Evolutionary conservation across 1,139 yeast genomes (phyloP), one percentile per base, ranked within the genome.

Genomic region (Suhomyces ambrosiae): DNA sequence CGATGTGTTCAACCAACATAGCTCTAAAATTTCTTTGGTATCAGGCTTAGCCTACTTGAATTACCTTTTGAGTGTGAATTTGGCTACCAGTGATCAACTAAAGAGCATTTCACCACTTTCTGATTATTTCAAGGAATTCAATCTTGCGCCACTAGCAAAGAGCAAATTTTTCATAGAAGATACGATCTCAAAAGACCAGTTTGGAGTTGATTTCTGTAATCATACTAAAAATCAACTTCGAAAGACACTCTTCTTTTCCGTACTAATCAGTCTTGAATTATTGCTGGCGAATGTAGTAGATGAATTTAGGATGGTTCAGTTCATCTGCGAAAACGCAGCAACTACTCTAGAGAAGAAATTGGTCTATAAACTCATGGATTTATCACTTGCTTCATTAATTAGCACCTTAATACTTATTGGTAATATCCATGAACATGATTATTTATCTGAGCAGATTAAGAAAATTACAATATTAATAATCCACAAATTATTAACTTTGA

Each of bases 91-190:
- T 8, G 41, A 33, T 17, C 39, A 40, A 25, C 34, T 38, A 3
- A 43, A 40, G 12, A 35, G 34, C 1, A 35, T 60, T 13, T 32
- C 37, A 8, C 37, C 49, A 0, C 42, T 57, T 6, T 17, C 32
- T 3, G 30, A 37, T 10, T 48, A 45, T 18, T 58, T 56, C 35
- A 35, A 40, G 4, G 41, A 33, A 3, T 50, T 58, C 14, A 37
- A 40, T 3, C 45, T 62, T 15, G 68, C 71, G 3, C 71, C 71
- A 3, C 41, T 63, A 10, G 50, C 71, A 1, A 61, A 54, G 37
- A 27, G 31, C n/a, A 32, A 47, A 56, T 8, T 44, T 35, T 27
- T 52, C 19, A 36, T 44, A n/a, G 51, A 50, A 5, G 36, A 30
- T 17, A 32, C 31, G 2, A 31, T 27, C 8, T 30, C 16, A 3